Conservation (phyloP, 257 asterid species). For the Primulina tabacum region DNA sequence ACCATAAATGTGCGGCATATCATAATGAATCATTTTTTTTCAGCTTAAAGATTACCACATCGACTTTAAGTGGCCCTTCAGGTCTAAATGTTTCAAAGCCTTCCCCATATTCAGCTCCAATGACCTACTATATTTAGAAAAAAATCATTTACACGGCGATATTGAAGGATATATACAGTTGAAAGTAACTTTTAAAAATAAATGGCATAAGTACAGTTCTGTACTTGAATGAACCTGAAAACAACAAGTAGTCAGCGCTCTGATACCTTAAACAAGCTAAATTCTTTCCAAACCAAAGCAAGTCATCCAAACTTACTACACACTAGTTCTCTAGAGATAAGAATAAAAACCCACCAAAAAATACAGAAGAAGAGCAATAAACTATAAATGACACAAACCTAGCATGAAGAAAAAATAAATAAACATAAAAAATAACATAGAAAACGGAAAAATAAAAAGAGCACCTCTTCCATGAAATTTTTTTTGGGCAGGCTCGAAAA, state of each 20-base stretch:
- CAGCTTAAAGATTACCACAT: slow-evolving; percentile 57
- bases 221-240: background rate
- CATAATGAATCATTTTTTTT: background rate
- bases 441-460: slow-evolving; percentile 15
- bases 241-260: background rate
- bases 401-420: background rate
- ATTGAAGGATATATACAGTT: background rate
- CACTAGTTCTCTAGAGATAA: background rate
- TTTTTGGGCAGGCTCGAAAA: slow-evolving; percentile 48
- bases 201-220: background rate
- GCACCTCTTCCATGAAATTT: slow-evolving; percentile 79
- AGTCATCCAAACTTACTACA: background rate
- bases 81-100: slow-evolving; percentile 95
- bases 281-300: background rate
- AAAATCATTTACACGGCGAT: background rate
- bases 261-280: slow-evolving; percentile 10
- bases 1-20: background rate
- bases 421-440: background rate
- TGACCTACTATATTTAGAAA: slow-evolving; percentile 46
- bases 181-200: no score
- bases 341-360: slow-evolving; percentile 17
- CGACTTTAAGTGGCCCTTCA: slow-evolving; percentile 90
- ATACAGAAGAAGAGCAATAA: background rate
- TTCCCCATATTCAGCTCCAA: slow-evolving; percentile 99
- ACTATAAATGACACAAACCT: background rate